Evolutionary conservation across 495 filamentous ascomycete species (phyloP), one percentile per base, ranked within the genome.

Genomic region (Pseudoneurospora amorphoporcata): DNA sequence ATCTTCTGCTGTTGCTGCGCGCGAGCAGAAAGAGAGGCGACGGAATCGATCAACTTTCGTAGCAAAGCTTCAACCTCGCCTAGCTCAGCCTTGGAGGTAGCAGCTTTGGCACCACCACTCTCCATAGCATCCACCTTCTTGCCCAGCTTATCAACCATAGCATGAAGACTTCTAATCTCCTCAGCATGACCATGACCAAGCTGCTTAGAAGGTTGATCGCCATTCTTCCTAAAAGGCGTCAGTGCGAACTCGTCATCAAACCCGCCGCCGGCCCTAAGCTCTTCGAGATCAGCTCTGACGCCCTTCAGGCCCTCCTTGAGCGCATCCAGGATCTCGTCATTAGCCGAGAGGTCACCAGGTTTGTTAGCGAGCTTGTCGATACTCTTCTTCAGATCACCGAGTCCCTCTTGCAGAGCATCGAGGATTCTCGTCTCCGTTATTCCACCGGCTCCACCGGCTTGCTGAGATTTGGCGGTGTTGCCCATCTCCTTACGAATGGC

Each of bases 51-150:
- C 73, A 85, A 76, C 42, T 75, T 78, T 39, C 75, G 74, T 9
- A 80, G 71, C 32, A 79, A 71, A 3, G 72, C 53, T 71, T 84
- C 81, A 65, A 85, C 76, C 8, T 79, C 76, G 9, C 77, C 75
- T 1, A 84, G 39, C 69, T 84, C 83, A 10, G 82, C 80, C 74
- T 88, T 87, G 47, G 45, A 53, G 9, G 47, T 83, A 42, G 88
- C 82, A 74, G 94, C 92, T 16, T 94, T 86, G 68, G 90, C 89
- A 75, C 88, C 74, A 45, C 83, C 79, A 2, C 29, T 37, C 73
- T 95, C 91, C 70, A 96, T 88, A 4, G 91, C 86, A 72, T 97
- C 93, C 43, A 98, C 88, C 82, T 96, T 97, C 76, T 88, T 87
- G 68, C 91, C 88, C 1, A 98, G 85, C 77, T 96, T 65, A 65